Evolutionary conservation across 179 eudicot genomes (phyloP).

Genomic region (Silene noctiflora): DNA sequence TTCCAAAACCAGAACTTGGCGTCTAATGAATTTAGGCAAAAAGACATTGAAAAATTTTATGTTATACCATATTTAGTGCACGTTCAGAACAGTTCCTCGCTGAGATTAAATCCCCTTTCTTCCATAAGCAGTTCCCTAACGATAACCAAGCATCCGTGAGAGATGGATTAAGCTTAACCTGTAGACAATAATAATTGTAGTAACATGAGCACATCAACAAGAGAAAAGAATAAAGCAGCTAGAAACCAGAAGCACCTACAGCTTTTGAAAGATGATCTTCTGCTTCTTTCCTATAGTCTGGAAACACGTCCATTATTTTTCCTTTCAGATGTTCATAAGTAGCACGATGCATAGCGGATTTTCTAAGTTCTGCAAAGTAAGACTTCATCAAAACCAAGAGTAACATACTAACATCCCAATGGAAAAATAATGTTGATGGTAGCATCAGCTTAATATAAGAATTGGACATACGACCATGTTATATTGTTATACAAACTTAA

Average conservation of each 20-base stretch:
- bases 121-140: slow-evolving; percentile 90
- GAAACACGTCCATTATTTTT: slow-evolving; percentile 78
- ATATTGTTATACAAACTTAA: neutral
- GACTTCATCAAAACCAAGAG: neutral
- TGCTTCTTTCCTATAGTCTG: slow-evolving; percentile 81
- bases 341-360: slow-evolving; percentile 63
- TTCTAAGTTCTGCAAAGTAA: slow-evolving; percentile 61
- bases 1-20: neutral
- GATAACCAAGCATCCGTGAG: slow-evolving; percentile 91
- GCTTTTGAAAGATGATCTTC: slow-evolving; percentile 98
- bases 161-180: slow-evolving; percentile 94
- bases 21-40: neutral
- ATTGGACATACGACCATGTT: neutral
- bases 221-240: neutral
- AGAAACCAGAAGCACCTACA: slow-evolving; percentile 39
- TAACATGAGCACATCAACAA: slow-evolving; percentile 3
- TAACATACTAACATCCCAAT: slow-evolving; percentile 6
- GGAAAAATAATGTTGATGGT: neutral
- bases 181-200: slow-evolving; percentile 7
- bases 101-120: slow-evolving; percentile 71
- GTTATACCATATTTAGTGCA: slow-evolving; percentile 74
- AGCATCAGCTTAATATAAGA: neutral
- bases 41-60: neutral
- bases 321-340: slow-evolving; percentile 82
- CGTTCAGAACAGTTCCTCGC: slow-evolving; percentile 71